Base-by-base conservation (phyloP, 352 stramenopile genomes). In the Phytophthora gonapodyides region DNA sequence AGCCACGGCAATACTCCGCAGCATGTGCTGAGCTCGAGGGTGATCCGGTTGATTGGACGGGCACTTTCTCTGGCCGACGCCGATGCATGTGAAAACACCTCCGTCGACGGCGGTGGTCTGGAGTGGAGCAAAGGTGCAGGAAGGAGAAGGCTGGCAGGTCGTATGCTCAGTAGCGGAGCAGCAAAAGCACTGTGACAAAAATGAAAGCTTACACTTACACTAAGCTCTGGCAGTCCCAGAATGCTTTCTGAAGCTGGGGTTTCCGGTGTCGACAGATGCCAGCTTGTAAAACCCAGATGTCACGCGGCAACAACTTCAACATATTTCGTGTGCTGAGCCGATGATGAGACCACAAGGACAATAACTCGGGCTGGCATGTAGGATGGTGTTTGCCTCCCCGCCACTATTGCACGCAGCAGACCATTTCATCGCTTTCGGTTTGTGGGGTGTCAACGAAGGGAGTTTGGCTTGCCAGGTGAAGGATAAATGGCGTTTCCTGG, bases 31-130 rank as follows among this genome's bases (percentile, higher is more conserved):
- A 35, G 17, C 44, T 44, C 43, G 19, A n/a, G 21, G 43, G 63
- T 71, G 56, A 71, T 70, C 62, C 53, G 31, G 19, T 24, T 66
- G 62, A 70, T 70, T 70, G 62, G 62, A 70, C 62, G 62, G 51
- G 62, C 31, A 46, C 62, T 65, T 70, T 70, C 43, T 64, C 33
- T 51, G 30, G n/a, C 9, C 19, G 30, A 38, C 33, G 21, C 19
- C 24, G 21, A 31, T 61, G 48, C 47, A 65, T 54, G 53, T 34
- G 54, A 69, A 51, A 19, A 49, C 36, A 19, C 11, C 12, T 15
- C 17, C 42, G 42, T 48, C 13, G 19, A 35, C 21, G 19, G 5
- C 12, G 21, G 21, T 27, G 24, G 24, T 27, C 24, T 27, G 24
- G 24, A 27, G 24, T 24, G 21, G 21, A 24, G 21, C 21, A 24